Conservation (phyloP, 163 green algal genomes). For the Picocystis sp. region DNA sequence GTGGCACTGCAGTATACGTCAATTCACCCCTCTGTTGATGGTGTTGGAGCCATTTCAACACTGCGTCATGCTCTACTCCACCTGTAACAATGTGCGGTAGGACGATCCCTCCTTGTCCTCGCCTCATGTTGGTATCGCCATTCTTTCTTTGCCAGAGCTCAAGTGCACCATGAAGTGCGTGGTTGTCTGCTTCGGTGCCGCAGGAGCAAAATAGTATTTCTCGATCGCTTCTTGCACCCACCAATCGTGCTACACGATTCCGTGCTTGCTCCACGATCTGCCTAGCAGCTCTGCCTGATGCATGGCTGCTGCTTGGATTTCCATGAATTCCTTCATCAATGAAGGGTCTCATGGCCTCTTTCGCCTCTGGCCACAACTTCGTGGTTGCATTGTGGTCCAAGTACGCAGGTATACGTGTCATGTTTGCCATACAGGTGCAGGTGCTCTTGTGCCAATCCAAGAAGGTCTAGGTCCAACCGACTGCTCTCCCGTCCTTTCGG, state of each 20-base stretch:
- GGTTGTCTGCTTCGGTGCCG: conserved; percentile 67
- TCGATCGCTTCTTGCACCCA: conserved; percentile 18
- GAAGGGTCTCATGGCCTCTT: not conserved
- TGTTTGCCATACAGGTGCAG: too few relatives aligned
- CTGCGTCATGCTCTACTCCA: conserved; percentile 60
- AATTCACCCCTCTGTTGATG: conserved; percentile 2
- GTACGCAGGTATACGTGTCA: conserved; percentile 14
- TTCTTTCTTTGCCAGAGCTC: conserved; percentile 3
- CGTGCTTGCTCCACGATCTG: conserved; percentile 18
- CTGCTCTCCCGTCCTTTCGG: too few relatives aligned
- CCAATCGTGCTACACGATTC: conserved; percentile 29
- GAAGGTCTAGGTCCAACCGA: too few relatives aligned
- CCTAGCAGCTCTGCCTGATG: conserved; percentile 1
- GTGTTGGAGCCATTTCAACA: conserved; percentile 19
- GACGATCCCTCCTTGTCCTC: not conserved
- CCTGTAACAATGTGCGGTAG: conserved; percentile 48
- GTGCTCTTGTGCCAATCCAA: too few relatives aligned
- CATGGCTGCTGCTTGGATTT: not conserved
- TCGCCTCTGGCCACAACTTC: conserved; percentile 42
- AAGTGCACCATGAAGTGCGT: conserved; percentile 44
- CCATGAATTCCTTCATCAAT: not conserved
- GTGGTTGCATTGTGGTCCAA: conserved; percentile 65
- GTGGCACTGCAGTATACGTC: conserved; percentile 32
- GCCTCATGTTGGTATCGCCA: not conserved
- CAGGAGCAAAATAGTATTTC: conserved; percentile 61